Evolutionary conservation across 192 early-diverging fungal species (phyloP).

Genomic region (Coemansia sp.): DNA sequence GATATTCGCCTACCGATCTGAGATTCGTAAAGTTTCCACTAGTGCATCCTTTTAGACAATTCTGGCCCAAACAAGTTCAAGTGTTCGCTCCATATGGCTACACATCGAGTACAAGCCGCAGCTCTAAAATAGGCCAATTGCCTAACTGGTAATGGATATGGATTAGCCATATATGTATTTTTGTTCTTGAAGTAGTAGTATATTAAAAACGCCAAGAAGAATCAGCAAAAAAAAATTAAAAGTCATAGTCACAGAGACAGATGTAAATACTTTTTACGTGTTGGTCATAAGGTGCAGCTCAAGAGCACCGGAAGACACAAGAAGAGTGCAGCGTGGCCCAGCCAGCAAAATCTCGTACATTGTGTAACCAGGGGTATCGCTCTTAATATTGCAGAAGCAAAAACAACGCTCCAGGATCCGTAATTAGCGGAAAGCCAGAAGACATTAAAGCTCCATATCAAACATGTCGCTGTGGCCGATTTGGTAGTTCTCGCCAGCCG

Average conservation of each 20-base stretch:
- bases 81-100: too few species aligned
- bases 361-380: background rate
- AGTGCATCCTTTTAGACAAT: too few species aligned
- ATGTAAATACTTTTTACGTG: background rate
- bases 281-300: background rate
- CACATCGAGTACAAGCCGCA: too few species aligned
- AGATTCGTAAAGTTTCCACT: too few species aligned
- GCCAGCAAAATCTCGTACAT: background rate
- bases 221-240: conserved; percentile 1
- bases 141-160: too few species aligned
- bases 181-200: too few species aligned
- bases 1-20: too few species aligned
- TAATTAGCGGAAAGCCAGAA: too few species aligned
- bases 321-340: background rate
- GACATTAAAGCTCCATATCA: conserved; percentile 39
- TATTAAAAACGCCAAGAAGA: background rate
- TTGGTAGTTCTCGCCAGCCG: conserved; percentile 32
- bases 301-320: background rate
- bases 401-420: background rate
- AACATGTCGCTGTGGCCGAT: conserved; percentile 33
- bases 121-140: too few species aligned
- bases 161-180: too few species aligned
- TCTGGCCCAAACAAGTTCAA: too few species aligned
- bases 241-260: conserved; percentile 3
- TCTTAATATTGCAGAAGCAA: background rate